Conservation (phyloP, 2,329 filamentous ascomycete species). For the Sarocladium kiliense region DNA sequence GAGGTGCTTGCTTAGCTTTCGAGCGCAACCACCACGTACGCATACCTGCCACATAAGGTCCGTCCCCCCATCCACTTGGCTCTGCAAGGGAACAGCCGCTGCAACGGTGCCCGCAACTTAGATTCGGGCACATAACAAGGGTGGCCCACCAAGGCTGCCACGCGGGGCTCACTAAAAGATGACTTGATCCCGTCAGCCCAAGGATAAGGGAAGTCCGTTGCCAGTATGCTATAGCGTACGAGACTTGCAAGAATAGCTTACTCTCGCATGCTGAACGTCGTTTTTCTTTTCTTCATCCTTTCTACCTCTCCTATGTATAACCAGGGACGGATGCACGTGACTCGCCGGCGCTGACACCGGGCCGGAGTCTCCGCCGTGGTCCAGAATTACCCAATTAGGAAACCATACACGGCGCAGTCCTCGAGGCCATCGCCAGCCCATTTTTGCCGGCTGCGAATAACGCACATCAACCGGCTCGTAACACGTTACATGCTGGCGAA, state of each 20-base stretch:
- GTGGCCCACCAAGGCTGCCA: background rate
- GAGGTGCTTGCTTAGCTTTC: background rate
- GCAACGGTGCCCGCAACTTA: background rate
- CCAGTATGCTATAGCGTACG: too few species aligned
- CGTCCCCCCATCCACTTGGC: background rate
- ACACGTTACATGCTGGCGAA: background rate
- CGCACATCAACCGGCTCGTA: background rate
- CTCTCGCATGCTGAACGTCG: too few species aligned
- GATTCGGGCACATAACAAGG: background rate
- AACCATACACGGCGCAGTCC: background rate
- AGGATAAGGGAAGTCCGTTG: too few species aligned
- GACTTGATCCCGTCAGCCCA: background rate
- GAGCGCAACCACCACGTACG: background rate
- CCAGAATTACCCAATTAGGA: slow-evolving; percentile 5
- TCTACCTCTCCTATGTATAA: background rate
- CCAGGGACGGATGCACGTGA: background rate
- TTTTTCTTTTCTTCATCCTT: background rate
- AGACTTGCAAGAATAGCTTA: too few species aligned
- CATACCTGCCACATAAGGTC: background rate
- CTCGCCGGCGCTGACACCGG: background rate
- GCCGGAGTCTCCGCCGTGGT: slow-evolving; percentile 1
- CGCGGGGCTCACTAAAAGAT: background rate
- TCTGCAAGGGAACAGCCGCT: background rate
- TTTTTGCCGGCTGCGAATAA: too few species aligned
- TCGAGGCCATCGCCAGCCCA: background rate